These are phyloP conservation scores for Cercospora brassicicola DNA, from an alignment of 2,329 filamentous ascomycete genomes.

Conservation along the genomic window DNA sequence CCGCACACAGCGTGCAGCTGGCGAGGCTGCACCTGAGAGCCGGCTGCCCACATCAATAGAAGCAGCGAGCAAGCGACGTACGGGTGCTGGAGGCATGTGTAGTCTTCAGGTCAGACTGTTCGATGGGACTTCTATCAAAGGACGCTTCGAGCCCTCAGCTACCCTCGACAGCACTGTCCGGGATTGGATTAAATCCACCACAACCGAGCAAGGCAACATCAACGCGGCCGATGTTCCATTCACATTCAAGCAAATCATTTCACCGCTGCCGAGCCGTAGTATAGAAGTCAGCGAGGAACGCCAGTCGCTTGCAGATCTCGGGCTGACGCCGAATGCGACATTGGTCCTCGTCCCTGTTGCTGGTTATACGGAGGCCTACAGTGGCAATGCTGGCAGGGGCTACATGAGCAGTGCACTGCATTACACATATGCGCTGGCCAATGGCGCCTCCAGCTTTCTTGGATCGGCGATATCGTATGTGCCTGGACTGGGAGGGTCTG, in stretches of 20 bases:
- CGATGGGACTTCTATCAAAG: slow-evolving; percentile 77
- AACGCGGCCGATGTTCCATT: slow-evolving; percentile 58
- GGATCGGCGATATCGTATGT: slow-evolving; percentile 25
- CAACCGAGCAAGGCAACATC: slow-evolving; percentile 37
- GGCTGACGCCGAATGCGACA: slow-evolving; percentile 75
- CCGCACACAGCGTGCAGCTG: slow-evolving; percentile 46
- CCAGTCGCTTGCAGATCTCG: slow-evolving; percentile 66
- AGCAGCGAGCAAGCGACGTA: slow-evolving; percentile 22
- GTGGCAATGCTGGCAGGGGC: slow-evolving; percentile 37
- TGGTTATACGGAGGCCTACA: slow-evolving; percentile 61
- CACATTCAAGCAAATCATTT: slow-evolving; percentile 79
- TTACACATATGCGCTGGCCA: slow-evolving; percentile 24
- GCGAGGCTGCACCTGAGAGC: slow-evolving; percentile 12
- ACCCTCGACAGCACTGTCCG: slow-evolving; percentile 68
- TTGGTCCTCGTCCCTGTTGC: slow-evolving; percentile 75
- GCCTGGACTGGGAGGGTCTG: slow-evolving; percentile 24
- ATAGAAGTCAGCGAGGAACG: slow-evolving; percentile 75
- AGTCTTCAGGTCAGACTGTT: slow-evolving; percentile 75
- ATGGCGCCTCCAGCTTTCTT: slow-evolving; percentile 26
- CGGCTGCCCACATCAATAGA: slow-evolving; percentile 20
- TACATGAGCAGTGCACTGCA: slow-evolving; percentile 29
- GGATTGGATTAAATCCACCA: slow-evolving; percentile 68
- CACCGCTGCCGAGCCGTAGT: slow-evolving; percentile 71
- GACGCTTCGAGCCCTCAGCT: slow-evolving; percentile 61
- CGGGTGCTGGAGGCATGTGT: slow-evolving; percentile 31